Evolutionary conservation across 495 filamentous ascomycete species (phyloP), one percentile per base, ranked within the genome.

Genomic region (Aspergillus asperescens): DNA sequence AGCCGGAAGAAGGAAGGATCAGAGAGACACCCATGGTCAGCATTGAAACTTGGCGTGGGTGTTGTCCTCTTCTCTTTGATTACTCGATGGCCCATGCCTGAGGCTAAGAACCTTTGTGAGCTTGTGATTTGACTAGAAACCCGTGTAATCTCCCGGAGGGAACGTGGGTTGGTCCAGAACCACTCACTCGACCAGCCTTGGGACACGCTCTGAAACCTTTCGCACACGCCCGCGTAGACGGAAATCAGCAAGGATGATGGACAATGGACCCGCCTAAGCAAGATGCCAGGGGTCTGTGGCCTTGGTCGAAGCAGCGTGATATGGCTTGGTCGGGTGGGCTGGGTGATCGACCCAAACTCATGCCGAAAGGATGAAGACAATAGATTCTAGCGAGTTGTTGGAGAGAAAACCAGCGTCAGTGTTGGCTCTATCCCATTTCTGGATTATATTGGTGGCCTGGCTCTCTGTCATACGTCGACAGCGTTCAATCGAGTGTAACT

Each of bases 71-170:
- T 40, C 42, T 51, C 35, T 40, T 45, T 35, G 51, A 54, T 47
- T 54, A 54, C 24, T 19, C 42, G 7, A 16, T 25, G 38, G 12
- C 38, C 57, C 49, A 45, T 60, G 57, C 57, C 57, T 54, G 44
- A 59, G 48, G 52, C 57, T 40, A 34, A 29, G n/a, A 16, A n/a
- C n/a, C n/a, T n/a, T n/a, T n/a, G n/a, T n/a, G 27, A 20, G 31
- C 15, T 25, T 42, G 12, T 61, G 54, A 57, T 62, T 62, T 45
- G 56, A 40, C 48, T 18, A 38, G 19, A 25, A 20, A 40, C 28
- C 49, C 42, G 37, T 32, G 50, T 56, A 62, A 62, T 62, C 56
- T 62, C 59, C 59, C 55, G 56, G 48, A 37, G 31, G 45, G 52
- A 59, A 59, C 53, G 52, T 62, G 55, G 52, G 46, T 39, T 45